phyloP scores from a whole-genome alignment of 768 basidiomycete species.

The Hydnum rufescens region DNA sequence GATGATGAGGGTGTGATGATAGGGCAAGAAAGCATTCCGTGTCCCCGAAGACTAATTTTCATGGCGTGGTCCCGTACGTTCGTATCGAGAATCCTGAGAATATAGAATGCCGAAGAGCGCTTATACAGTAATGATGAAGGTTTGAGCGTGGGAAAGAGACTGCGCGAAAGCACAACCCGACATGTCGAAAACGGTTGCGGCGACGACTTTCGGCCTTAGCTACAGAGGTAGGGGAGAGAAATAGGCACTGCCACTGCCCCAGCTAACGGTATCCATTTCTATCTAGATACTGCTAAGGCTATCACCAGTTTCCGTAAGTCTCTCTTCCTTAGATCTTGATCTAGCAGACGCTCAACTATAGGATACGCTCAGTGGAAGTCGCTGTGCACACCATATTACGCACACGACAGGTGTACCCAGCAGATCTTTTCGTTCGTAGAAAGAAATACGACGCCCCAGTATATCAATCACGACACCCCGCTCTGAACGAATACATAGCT shows the following conservation, averaged over 20 bases:
- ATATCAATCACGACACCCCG: constrained; percentile 81
- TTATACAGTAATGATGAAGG: too few species aligned
- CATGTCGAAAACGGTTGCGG: too few species aligned
- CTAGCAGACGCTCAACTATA: background rate
- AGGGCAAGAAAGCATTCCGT: too few species aligned
- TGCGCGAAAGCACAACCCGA: too few species aligned
- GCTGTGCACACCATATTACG: constrained; percentile 86
- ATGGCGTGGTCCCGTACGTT: too few species aligned
- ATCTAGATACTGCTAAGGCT: background rate
- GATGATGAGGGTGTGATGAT: too few species aligned
- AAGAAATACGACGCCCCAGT: constrained; percentile 84
- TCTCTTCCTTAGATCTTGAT: too few species aligned
- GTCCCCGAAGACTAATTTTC: too few species aligned
- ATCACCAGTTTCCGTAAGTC: background rate
- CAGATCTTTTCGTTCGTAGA: constrained; percentile 67
- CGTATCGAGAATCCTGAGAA: too few species aligned
- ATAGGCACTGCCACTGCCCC: background rate
- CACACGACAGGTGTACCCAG: constrained; percentile 76
- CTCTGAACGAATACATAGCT: constrained; percentile 75
- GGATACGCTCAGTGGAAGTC: constrained; percentile 70
- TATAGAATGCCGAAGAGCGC: too few species aligned
- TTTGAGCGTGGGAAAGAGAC: too few species aligned
- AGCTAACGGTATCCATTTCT: background rate
- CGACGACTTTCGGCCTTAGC: too few species aligned
- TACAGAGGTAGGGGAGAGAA: background rate